Evolutionary conservation across 306 rosid genomes (phyloP).

Genomic region (Prunus mume): DNA sequence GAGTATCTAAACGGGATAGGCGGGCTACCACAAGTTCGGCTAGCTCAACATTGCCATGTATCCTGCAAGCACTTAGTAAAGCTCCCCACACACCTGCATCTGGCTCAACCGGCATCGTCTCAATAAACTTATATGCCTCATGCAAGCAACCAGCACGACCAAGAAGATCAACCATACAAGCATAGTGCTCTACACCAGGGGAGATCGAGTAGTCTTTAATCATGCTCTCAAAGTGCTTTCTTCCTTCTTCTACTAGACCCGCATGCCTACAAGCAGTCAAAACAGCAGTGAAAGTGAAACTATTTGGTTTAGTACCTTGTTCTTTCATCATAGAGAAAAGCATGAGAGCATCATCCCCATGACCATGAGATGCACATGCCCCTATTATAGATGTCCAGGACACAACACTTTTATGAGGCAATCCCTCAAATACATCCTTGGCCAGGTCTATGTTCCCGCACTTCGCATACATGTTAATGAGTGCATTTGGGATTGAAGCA

Average conservation of each 20-base stretch:
- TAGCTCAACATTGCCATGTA: slow-evolving; percentile 55
- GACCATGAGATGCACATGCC: slow-evolving; percentile 55
- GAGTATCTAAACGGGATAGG: not conserved
- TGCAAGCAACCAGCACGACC: slow-evolving; percentile 59
- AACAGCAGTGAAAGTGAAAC: slow-evolving; percentile 61
- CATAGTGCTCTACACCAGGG: slow-evolving; percentile 60
- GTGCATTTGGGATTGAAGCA: slow-evolving; percentile 17
- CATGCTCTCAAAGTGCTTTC: slow-evolving; percentile 44
- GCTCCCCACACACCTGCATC: slow-evolving; percentile 70
- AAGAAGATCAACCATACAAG: slow-evolving; percentile 79
- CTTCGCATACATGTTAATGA: slow-evolving; percentile 29
- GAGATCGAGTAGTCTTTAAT: slow-evolving; percentile 35
- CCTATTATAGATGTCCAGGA: slow-evolving; percentile 28
- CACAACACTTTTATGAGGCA: slow-evolving; percentile 8
- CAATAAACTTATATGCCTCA: slow-evolving; percentile 56
- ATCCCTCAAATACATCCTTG: slow-evolving; percentile 8
- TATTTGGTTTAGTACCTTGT: slow-evolving; percentile 46
- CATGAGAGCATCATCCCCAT: slow-evolving; percentile 49
- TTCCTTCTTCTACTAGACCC: slow-evolving; percentile 55
- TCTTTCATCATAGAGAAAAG: slow-evolving; percentile 55
- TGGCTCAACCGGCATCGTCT: slow-evolving; percentile 46
- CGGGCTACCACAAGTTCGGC: slow-evolving; percentile 13
- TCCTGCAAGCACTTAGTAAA: slow-evolving; percentile 57
- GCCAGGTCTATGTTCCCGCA: slow-evolving; percentile 30
- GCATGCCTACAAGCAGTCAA: slow-evolving; percentile 68